These are phyloP conservation scores for Claviceps sp. DNA, from an alignment of 2,329 filamentous ascomycete genomes.

Conservation along the genomic window DNA sequence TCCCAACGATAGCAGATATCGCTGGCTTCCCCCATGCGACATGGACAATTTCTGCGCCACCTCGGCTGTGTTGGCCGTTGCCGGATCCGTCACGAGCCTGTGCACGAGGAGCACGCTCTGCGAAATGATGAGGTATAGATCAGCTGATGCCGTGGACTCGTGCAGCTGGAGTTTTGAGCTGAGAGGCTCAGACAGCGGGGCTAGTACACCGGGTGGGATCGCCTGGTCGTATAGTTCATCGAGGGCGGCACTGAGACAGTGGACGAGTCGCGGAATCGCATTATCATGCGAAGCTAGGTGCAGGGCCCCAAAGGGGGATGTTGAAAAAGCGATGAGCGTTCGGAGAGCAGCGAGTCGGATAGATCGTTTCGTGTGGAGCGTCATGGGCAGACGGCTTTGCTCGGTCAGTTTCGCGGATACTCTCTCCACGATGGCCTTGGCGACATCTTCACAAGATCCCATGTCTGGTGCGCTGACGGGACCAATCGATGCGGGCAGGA, in stretches of 20 bases:
- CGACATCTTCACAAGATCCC: slow-evolving; percentile 29
- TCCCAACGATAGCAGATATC: slow-evolving; percentile 69
- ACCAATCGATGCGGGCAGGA: slow-evolving; percentile 50
- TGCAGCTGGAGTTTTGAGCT: slow-evolving; percentile 3
- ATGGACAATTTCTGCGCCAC: slow-evolving; percentile 58
- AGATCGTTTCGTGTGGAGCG: slow-evolving; percentile 25
- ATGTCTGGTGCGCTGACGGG: slow-evolving; percentile 38
- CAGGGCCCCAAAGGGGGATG: slow-evolving; percentile 46
- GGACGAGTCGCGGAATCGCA: slow-evolving; percentile 62
- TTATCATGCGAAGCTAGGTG: slow-evolving; percentile 56
- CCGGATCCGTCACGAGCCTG: slow-evolving; percentile 34
- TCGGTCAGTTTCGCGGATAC: slow-evolving; percentile 51
- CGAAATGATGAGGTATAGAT: slow-evolving; percentile 33
- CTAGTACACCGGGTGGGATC: slow-evolving; percentile 27
- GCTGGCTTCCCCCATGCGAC: slow-evolving; percentile 62
- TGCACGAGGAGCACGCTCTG: slow-evolving; percentile 37
- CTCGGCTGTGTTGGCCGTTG: slow-evolving; percentile 35
- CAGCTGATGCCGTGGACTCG: slow-evolving; percentile 11
- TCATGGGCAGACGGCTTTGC: slow-evolving; percentile 26
- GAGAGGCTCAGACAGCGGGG: slow-evolving; percentile 9
- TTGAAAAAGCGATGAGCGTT: slow-evolving; percentile 46
- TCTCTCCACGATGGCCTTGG: slow-evolving; percentile 41
- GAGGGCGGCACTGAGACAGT: slow-evolving; percentile 49
- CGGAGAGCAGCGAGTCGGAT: slow-evolving; percentile 35
- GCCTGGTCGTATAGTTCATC: slow-evolving; percentile 56